A percentile compares a stretch with the other conserved stretches of the same genome.
Evolutionary conservation across 257 asterid species (phyloP).

Genomic region (Solanum commersonii): DNA sequence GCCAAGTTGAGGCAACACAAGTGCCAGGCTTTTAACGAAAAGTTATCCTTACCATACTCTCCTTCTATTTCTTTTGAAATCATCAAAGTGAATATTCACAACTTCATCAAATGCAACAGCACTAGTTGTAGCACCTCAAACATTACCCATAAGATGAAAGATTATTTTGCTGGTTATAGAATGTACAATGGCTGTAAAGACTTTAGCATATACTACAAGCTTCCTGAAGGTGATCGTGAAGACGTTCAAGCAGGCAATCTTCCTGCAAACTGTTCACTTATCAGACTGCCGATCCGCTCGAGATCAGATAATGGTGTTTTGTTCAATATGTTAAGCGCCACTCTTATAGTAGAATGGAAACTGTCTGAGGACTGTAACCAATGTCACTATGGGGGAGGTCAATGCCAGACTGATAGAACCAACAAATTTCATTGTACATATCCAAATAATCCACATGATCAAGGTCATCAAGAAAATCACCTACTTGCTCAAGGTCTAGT

Average conservation of each 20-base stretch:
- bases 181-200: not conserved
- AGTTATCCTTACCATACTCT: not conserved
- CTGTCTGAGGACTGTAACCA: not conserved
- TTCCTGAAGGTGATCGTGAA: not conserved
- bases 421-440: too few relatives aligned
- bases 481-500: too few relatives aligned
- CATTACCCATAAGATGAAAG: not conserved
- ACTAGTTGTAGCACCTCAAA: not conserved
- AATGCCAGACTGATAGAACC: too few relatives aligned
- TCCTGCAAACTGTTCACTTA: not conserved
- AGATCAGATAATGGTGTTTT: not conserved
- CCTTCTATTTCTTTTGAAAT: too few relatives aligned
- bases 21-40: not conserved
- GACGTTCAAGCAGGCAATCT: not conserved
- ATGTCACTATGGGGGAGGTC: too few relatives aligned
- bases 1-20: not conserved
- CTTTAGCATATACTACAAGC: not conserved
- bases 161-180: not conserved
- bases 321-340: not conserved
- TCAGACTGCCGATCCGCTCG: fast-evolving
- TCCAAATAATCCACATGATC: too few relatives aligned
- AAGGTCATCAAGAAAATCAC: not conserved
- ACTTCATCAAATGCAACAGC: too few relatives aligned
- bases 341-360: not conserved
- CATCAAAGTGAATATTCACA: too few relatives aligned